Conservation (phyloP, 2,329 filamentous ascomycete species). For the Curvularia lunata region DNA sequence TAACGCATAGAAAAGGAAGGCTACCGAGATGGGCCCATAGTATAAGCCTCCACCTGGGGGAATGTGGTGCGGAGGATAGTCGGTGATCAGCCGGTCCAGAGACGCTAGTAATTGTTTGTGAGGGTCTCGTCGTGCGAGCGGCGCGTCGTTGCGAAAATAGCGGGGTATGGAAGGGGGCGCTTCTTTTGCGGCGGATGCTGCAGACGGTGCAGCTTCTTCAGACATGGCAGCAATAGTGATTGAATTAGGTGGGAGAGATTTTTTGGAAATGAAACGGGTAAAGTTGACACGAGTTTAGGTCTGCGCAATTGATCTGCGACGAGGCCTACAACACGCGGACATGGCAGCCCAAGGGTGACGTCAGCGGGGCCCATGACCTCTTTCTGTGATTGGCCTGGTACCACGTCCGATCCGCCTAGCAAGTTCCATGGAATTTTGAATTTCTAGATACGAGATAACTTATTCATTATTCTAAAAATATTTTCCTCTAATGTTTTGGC, state of each 20-base stretch:
- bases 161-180: constrained; percentile 45
- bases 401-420: neutral
- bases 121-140: constrained; percentile 50
- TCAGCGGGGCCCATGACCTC: constrained; percentile 20
- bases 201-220: constrained; percentile 29
- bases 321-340: constrained; percentile 3
- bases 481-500: neutral
- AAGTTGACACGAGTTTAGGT: constrained; percentile 9
- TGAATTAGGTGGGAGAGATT: constrained; percentile 4
- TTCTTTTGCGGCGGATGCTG: constrained; percentile 24
- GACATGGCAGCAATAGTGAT: constrained; percentile 30
- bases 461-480: neutral
- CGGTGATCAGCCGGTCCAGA: constrained; percentile 56
- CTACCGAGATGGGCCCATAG: constrained; percentile 58
- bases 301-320: constrained; percentile 12
- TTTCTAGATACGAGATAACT: neutral
- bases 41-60: constrained; percentile 57
- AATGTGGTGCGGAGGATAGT: constrained; percentile 55
- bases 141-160: constrained; percentile 52
- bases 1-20: constrained; percentile 58
- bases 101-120: constrained; percentile 59
- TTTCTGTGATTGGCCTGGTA: constrained; percentile 2
- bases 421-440: neutral
- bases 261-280: constrained; percentile 3
- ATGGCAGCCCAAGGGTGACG: constrained; percentile 20